A percentile compares a stretch with the other conserved stretches of the same genome.
These are phyloP conservation scores for Globisporangium megalacanthum DNA, from an alignment of 352 stramenopile genomes.

Conservation along the genomic window DNA sequence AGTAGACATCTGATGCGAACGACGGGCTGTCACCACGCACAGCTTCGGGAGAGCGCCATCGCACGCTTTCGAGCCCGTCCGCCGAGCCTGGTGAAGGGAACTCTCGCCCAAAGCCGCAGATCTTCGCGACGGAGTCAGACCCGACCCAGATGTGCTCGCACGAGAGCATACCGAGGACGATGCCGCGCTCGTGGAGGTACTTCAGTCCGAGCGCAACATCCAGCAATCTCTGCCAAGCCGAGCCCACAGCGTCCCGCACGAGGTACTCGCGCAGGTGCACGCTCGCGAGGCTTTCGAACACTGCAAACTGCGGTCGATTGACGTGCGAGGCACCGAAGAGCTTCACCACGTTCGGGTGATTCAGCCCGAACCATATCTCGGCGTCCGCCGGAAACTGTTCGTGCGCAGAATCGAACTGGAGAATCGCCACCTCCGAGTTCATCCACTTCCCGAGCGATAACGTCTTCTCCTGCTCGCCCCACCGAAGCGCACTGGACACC, in stretches of 20 bases:
- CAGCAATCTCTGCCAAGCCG: constrained; percentile 5
- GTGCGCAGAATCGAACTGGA: neutral
- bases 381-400: constrained; percentile 3
- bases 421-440: constrained; percentile 5
- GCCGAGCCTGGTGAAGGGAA: neutral
- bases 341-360: constrained; percentile 21
- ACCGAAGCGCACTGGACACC: neutral
- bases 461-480: neutral
- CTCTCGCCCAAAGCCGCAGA: constrained; percentile 4
- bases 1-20: constrained; percentile 23
- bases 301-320: constrained; percentile 1
- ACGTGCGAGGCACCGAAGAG: constrained; percentile 11
- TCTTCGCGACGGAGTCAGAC: constrained; percentile 2
- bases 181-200: constrained; percentile 35
- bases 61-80: constrained; percentile 2
- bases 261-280: constrained; percentile 6
- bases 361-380: constrained; percentile 5
- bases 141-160: constrained; percentile 10
- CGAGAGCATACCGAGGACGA: constrained; percentile 23
- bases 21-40: constrained; percentile 19
- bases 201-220: constrained; percentile 32
- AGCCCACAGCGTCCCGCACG: neutral
- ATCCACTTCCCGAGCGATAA: neutral
- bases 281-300: constrained; percentile 3
- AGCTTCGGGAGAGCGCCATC: constrained; percentile 26